phyloP scores from a whole-genome alignment of 2,329 filamentous ascomycete genomes.

The Torrubiella hemipterigena region DNA sequence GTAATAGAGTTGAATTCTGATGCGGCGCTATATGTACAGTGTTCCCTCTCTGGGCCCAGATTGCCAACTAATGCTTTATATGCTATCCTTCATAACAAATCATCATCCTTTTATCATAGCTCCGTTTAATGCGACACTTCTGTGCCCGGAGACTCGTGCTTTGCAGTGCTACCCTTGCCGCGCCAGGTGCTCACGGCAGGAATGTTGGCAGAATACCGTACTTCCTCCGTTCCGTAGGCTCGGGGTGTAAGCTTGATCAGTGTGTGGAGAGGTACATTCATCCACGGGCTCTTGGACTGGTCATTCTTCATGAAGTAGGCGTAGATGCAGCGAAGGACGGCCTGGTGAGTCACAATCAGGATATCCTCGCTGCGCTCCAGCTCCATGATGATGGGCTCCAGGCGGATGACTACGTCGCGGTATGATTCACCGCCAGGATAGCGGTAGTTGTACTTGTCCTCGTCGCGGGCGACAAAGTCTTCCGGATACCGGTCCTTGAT shows the following conservation, averaged over 20 bases:
- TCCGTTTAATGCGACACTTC: too few species aligned
- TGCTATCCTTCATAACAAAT: too few species aligned
- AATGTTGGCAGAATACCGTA: conserved; percentile 80
- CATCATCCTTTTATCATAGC: too few species aligned
- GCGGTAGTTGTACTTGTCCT: conserved; percentile 99
- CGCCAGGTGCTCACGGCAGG: conserved; percentile 94
- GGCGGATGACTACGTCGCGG: conserved; percentile 90
- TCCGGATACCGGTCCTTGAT: conserved; percentile 87
- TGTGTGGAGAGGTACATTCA: conserved; percentile 94
- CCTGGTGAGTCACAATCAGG: conserved; percentile 95
- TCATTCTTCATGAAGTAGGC: conserved; percentile 98
- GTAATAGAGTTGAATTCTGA: too few species aligned
- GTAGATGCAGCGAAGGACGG: conserved; percentile 92
- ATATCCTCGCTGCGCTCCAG: conserved; percentile 93
- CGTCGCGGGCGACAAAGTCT: conserved; percentile 88
- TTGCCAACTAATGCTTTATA: too few species aligned
- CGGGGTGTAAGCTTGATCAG: conserved; percentile 92
- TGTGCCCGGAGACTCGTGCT: conserved; percentile 57
- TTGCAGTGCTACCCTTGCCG: conserved; percentile 83
- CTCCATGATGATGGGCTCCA: conserved; percentile 99
- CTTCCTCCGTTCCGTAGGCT: conserved; percentile 86
- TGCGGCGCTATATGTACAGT: too few species aligned
- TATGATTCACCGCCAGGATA: conserved; percentile 94
- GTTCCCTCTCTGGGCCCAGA: too few species aligned
- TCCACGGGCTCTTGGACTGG: conserved; percentile 89